These are phyloP conservation scores for Miscanthus sacchariflorus DNA, from an alignment of 202 grass and related monocot species.

Conservation along the genomic window DNA sequence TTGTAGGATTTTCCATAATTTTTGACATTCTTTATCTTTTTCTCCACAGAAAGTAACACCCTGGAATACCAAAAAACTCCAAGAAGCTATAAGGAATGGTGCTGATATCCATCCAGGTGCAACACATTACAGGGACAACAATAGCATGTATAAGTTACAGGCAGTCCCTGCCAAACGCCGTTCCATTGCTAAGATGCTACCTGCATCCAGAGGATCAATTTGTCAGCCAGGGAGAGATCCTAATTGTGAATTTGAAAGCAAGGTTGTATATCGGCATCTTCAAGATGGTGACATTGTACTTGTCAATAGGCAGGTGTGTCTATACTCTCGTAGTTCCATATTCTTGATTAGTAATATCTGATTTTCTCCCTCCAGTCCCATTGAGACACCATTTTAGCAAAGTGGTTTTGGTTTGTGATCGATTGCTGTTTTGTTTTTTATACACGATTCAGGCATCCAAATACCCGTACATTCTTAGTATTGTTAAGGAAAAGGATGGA, in stretches of 20 bases:
- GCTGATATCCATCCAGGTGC: slow-evolving; percentile 84
- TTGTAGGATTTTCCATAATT: slow-evolving; percentile 13
- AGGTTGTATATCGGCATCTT: slow-evolving; percentile 90
- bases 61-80: slow-evolving; percentile 79
- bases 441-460: background rate
- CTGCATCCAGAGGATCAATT: slow-evolving; percentile 65
- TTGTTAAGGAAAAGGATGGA: background rate
- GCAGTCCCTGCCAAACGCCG: slow-evolving; percentile 47
- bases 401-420: background rate
- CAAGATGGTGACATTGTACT: slow-evolving; percentile 92
- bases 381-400: slow-evolving; percentile 32
- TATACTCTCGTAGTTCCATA: slow-evolving; percentile 23
- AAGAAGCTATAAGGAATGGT: slow-evolving; percentile 76
- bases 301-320: slow-evolving; percentile 92
- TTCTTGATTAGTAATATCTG: slow-evolving; percentile 25
- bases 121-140: slow-evolving; percentile 78
- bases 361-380: background rate
- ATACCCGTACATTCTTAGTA: slow-evolving; percentile 7
- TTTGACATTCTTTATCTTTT: slow-evolving; percentile 26
- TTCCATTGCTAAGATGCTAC: slow-evolving; percentile 59
- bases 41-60: slow-evolving; percentile 74
- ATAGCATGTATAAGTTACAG: slow-evolving; percentile 68
- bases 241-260: slow-evolving; percentile 78
- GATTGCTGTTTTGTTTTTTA: background rate
- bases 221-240: slow-evolving; percentile 71